Evolutionary conservation across 495 filamentous ascomycete species (phyloP).

Genomic region (Penicillium alfredii): DNA sequence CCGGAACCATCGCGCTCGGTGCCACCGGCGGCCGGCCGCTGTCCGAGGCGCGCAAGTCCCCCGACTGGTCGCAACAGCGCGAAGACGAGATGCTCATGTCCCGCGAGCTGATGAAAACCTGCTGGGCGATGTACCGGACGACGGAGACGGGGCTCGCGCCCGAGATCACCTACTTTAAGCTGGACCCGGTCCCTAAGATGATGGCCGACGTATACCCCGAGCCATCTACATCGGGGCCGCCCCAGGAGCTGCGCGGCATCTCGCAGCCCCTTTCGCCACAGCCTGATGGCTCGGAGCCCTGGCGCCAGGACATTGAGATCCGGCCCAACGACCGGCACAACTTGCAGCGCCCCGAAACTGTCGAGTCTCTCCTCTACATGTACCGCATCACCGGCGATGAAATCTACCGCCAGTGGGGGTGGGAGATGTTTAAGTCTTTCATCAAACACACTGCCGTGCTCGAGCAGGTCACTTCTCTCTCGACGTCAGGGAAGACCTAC

Average conservation of each 20-base stretch:
- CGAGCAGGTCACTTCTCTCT: constrained; percentile 39
- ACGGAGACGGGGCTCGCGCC: constrained; percentile 84
- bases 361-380: constrained; percentile 96
- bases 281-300: constrained; percentile 28
- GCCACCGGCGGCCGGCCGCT: constrained; percentile 74
- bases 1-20: constrained; percentile 87
- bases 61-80: constrained; percentile 67
- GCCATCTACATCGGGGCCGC: constrained; percentile 18
- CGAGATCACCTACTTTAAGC: constrained; percentile 86
- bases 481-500: constrained; percentile 5
- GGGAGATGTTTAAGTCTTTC: constrained; percentile 96
- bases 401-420: constrained; percentile 93
- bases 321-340: constrained; percentile 77
- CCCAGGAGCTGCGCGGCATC: constrained; percentile 26
- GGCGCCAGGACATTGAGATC: constrained; percentile 72
- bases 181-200: constrained; percentile 48
- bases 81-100: constrained; percentile 84
- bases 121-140: constrained; percentile 91
- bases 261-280: constrained; percentile 28
- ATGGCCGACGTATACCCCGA: constrained; percentile 37
- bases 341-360: constrained; percentile 90
- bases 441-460: constrained; percentile 71
- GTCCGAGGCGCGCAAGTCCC: constrained; percentile 62
- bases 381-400: constrained; percentile 93
- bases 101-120: constrained; percentile 88